Evolutionary conservation across 2,329 filamentous ascomycete species (phyloP).

Genomic region (Metarhizium humberi): DNA sequence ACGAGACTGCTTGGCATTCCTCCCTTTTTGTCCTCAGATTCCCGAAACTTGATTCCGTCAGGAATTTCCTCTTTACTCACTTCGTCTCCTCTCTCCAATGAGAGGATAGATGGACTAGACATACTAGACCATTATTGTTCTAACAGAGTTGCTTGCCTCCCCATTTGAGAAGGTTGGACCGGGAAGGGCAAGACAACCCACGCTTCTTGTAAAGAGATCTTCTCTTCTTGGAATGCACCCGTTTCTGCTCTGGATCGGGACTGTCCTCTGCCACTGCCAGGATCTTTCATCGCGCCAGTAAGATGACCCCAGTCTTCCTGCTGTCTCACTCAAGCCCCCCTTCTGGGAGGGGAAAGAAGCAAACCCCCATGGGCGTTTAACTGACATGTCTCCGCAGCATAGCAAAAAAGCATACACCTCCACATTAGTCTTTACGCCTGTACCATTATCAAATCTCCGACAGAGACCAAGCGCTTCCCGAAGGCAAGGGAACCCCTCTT

Average conservation of each 20-base stretch:
- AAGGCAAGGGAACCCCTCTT: slow-evolving; percentile 20
- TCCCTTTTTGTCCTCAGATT: slow-evolving; percentile 7
- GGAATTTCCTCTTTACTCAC: slow-evolving; percentile 12
- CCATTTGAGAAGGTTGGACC: slow-evolving; percentile 11
- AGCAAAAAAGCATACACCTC: slow-evolving; percentile 20
- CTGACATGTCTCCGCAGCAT: slow-evolving; percentile 20
- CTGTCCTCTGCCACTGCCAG: slow-evolving; percentile 22
- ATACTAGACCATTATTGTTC: slow-evolving; percentile 10
- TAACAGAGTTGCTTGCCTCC: slow-evolving; percentile 14
- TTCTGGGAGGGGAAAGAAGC: slow-evolving; percentile 19
- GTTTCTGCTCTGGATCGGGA: slow-evolving; percentile 27
- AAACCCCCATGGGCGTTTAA: slow-evolving; percentile 19
- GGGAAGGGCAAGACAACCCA: slow-evolving; percentile 14
- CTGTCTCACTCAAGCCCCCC: slow-evolving; percentile 27
- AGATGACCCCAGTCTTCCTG: slow-evolving; percentile 19
- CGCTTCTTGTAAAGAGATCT: slow-evolving; percentile 11
- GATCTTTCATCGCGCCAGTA: slow-evolving; percentile 23
- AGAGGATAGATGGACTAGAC: slow-evolving; percentile 12
- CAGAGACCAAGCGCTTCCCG: slow-evolving; percentile 16
- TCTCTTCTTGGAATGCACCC: slow-evolving; percentile 28
- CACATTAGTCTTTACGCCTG: slow-evolving; percentile 19
- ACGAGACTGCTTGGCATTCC: slow-evolving; percentile 10
- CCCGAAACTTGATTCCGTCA: slow-evolving; percentile 10
- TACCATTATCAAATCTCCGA: slow-evolving; percentile 31
- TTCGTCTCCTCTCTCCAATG: slow-evolving; percentile 10